These are phyloP conservation scores for Metarhizium sp. DNA, from an alignment of 2,329 filamentous ascomycete species.

Conservation along the genomic window DNA sequence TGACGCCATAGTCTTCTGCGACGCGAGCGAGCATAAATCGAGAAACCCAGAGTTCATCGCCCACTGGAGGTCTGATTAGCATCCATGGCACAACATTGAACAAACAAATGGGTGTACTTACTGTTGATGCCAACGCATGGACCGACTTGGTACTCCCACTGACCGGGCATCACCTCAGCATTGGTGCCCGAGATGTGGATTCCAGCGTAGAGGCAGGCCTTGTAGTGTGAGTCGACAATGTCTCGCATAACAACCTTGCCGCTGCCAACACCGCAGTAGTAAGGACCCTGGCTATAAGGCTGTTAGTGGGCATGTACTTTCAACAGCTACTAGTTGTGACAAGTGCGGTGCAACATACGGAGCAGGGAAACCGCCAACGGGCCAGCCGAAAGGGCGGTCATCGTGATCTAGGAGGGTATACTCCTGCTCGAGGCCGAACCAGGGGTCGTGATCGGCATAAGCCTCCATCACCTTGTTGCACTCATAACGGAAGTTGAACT, in stretches of 20 bases:
- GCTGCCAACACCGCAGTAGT: slow-evolving; percentile 83
- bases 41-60: slow-evolving; percentile 87
- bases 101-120: slow-evolving; percentile 32
- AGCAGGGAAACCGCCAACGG: slow-evolving; percentile 69
- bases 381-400: slow-evolving; percentile 76
- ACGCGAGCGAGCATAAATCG: slow-evolving; percentile 82
- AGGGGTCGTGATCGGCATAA: slow-evolving; percentile 74
- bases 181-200: slow-evolving; percentile 97
- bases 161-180: slow-evolving; percentile 81
- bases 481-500: slow-evolving; percentile 96
- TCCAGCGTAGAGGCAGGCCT: slow-evolving; percentile 69
- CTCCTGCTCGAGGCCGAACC: slow-evolving; percentile 98
- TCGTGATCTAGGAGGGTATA: slow-evolving; percentile 72
- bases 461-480: slow-evolving; percentile 82
- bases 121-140: slow-evolving; percentile 79
- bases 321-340: not conserved
- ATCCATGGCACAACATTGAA: not conserved
- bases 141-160: slow-evolving; percentile 98
- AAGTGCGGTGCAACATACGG: slow-evolving; percentile 32
- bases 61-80: slow-evolving; percentile 45
- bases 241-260: slow-evolving; percentile 98
- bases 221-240: slow-evolving; percentile 67
- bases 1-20: slow-evolving; percentile 91
- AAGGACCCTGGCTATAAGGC: slow-evolving; percentile 25
- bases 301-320: not conserved